Base-by-base conservation (phyloP, 345 rosid genomes). In the Capsella bursapastoris region DNA sequence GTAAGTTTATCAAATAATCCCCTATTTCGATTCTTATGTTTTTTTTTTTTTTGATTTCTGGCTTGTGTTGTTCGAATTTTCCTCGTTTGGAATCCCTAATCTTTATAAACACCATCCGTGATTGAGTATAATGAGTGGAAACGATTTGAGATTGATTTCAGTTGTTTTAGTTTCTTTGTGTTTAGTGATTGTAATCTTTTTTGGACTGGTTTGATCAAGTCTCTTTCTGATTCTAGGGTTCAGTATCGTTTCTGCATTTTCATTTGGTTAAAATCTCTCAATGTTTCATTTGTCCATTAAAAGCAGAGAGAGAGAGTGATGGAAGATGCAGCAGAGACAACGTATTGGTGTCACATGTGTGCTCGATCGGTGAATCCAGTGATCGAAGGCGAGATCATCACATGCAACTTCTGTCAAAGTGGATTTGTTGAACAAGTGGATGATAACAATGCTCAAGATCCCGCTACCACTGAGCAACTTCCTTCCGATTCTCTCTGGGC, bases 341-440 rank as follows among this genome's bases (percentile, higher is more conserved):
- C 18, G 16, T 74, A 73, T 56, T 79, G 82, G 82, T 79, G 82
- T 69, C 80, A 90, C 84, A 57, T 82, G 74, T 90, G 89, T 62
- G 80, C 80, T 40, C 86, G 60, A 32, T 59, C 72, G 57, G 91
- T 92, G 73, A 79, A 57, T 56, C 91, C 88, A 9, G 35, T 62
- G 2, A 57, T 57, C 37, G 92, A 74, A 61, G 80, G 40, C 28
- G 84, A 79, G 12, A 55, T 77, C 3, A 78, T 79, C 64, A 79
- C 76, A 72, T 93, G 90, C 78, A 85, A 87, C 7, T 70, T 78
- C 12, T 86, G 97, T n/a, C 82, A 80, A 10, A 59, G 79, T 63
- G 87, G 89, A 18, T 89, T 85, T 25, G 74, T 93, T 45, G 95
- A 85, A 79, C 84, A 83, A 68, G 81, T 85, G 47, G 73, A 49